Percentiles rank a stretch among this genome's conserved stretches.
Evolutionary conservation across 169 alveolate species (phyloP).

Genomic region (Plasmodium knowlesi): DNA sequence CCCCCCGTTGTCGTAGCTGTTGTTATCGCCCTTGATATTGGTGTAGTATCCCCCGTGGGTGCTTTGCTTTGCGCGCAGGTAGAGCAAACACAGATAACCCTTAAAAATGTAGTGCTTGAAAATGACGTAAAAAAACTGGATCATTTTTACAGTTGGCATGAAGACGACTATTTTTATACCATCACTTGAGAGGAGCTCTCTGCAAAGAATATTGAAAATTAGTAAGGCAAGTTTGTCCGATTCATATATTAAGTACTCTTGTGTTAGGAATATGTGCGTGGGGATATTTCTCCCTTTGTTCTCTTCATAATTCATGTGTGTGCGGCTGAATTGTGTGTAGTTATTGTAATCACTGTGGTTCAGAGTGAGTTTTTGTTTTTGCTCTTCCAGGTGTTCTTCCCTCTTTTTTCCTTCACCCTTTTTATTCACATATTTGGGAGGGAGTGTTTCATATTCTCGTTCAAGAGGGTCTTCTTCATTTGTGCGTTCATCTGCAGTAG

Average conservation of each 20-base stretch:
- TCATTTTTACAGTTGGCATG: conserved; percentile 74
- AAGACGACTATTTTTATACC: conserved; percentile 30
- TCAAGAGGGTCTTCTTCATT: not conserved
- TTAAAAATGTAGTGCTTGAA: conserved; percentile 70
- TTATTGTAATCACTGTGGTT: conserved; percentile 59
- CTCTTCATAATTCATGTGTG: conserved; percentile 7
- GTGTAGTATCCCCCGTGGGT: not conserved
- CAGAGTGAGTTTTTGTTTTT: not conserved
- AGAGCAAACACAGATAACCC: conserved; percentile 53
- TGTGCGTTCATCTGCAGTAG: not conserved
- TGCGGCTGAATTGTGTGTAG: not conserved
- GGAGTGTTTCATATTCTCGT: not conserved
- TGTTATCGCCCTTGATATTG: not conserved
- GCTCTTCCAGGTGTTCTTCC: not conserved
- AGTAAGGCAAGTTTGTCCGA: conserved; percentile 58
- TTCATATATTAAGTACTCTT: conserved; percentile 71
- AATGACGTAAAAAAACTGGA: conserved; percentile 55
- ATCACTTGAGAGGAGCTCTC: conserved; percentile 36
- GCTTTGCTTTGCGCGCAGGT: conserved; percentile 15
- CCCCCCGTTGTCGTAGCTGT: not conserved
- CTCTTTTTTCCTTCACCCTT: conserved; percentile 5
- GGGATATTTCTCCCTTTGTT: conserved; percentile 65
- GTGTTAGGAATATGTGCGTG: conserved; percentile 67
- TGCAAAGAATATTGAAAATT: conserved; percentile 33
- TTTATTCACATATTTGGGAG: not conserved